Evolutionary conservation across 208 protist genomes (phyloP).

Genomic region (Porcisia hertigi): DNA sequence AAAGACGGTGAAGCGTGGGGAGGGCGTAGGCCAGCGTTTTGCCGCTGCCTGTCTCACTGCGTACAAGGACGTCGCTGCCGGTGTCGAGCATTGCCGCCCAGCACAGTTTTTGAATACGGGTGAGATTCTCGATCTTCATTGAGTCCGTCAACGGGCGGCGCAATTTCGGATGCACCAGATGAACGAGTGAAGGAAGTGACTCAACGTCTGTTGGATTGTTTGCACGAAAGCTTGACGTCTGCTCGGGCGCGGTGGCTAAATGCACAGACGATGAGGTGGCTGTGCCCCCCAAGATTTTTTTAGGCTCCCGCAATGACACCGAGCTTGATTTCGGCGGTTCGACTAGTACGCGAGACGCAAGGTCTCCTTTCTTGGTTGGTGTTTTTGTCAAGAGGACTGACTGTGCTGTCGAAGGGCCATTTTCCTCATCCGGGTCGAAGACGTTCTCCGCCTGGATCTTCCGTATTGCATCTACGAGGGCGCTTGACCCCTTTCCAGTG

Average conservation of each 20-base stretch:
- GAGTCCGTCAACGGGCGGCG: constrained; percentile 59
- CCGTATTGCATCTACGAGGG: constrained; percentile 36
- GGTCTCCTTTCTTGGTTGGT: not conserved
- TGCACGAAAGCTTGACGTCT: constrained; percentile 43
- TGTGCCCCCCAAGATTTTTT: constrained; percentile 5
- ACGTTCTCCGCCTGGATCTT: constrained; percentile 39
- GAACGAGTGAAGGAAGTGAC: constrained; percentile 40
- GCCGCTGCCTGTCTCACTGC: constrained; percentile 92
- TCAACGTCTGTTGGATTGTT: constrained; percentile 48
- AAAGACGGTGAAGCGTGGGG: constrained; percentile 92
- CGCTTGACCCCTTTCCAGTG: constrained; percentile 11
- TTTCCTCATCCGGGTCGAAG: constrained; percentile 9
- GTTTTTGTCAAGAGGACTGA: not conserved
- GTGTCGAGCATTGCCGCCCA: constrained; percentile 80
- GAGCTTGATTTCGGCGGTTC: constrained; percentile 7
- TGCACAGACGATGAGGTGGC: not conserved
- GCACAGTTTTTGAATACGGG: constrained; percentile 94
- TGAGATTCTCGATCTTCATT: constrained; percentile 72
- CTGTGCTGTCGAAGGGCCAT: not conserved
- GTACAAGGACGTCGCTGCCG: constrained; percentile 83
- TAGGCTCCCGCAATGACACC: constrained; percentile 25
- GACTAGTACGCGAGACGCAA: not conserved
- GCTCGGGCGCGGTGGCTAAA: not conserved
- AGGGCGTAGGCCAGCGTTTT: constrained; percentile 94
- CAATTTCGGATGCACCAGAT: constrained; percentile 76